Evolutionary conservation across 345 rosid genomes (phyloP).

Genomic region (Clarkia xantiana): DNA sequence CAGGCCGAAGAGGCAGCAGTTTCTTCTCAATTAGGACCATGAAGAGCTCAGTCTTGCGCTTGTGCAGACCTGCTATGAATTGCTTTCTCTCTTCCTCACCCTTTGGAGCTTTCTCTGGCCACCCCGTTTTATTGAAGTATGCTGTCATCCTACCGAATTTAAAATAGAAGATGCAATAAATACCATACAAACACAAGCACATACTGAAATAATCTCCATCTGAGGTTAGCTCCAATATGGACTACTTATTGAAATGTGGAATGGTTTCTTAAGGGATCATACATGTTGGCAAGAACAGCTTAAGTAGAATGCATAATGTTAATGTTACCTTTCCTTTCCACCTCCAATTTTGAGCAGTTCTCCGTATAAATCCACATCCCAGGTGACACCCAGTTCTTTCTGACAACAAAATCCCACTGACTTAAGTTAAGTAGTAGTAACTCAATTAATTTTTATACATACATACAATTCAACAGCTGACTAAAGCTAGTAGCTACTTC

Average conservation of each 20-base stretch:
- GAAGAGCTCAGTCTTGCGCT: constrained; percentile 73
- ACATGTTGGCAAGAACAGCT: too few species aligned
- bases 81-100: constrained; percentile 73
- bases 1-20: constrained; percentile 79
- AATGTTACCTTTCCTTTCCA: constrained; percentile 72
- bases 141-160: constrained; percentile 68
- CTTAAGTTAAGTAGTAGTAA: too few species aligned
- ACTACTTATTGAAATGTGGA: too few species aligned
- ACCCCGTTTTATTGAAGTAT: constrained; percentile 71
- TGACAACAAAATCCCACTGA: constrained; percentile 7
- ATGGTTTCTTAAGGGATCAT: too few species aligned
- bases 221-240: too few species aligned
- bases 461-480: not conserved
- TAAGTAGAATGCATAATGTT: too few species aligned
- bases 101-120: constrained; percentile 90
- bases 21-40: constrained; percentile 85
- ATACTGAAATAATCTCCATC: too few species aligned
- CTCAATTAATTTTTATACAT: not conserved
- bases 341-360: constrained; percentile 92
- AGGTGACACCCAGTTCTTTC: constrained; percentile 71
- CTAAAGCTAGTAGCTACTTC: too few species aligned
- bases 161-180: not conserved
- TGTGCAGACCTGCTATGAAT: constrained; percentile 84
- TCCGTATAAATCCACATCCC: constrained; percentile 91
- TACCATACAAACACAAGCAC: not conserved